phyloP scores from a whole-genome alignment of 768 basidiomycete genomes.

The Plicaturopsis crispa region DNA sequence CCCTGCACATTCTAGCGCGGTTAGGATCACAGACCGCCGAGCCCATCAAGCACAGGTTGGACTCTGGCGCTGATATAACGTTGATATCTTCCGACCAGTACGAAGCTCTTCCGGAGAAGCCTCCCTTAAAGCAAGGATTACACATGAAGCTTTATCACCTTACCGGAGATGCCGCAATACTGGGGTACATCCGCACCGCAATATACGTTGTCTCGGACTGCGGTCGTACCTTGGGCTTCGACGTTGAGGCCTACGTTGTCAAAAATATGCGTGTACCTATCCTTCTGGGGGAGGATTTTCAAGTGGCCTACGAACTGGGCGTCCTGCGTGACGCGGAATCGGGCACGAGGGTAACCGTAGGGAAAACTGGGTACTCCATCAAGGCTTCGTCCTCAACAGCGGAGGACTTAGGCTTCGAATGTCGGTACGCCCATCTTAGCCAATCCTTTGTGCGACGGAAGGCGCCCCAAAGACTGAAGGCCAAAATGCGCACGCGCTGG shows the following conservation, averaged over 20 bases:
- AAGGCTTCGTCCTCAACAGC: constrained; percentile 4
- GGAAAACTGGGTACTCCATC: neutral
- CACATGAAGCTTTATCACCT: constrained; percentile 8
- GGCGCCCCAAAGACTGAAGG: neutral
- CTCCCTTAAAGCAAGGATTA: constrained; percentile 3
- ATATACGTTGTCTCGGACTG: constrained; percentile 3
- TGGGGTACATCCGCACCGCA: constrained; percentile 12
- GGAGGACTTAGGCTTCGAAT: constrained; percentile 5
- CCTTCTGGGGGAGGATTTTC: constrained; percentile 22
- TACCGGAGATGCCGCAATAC: constrained; percentile 7
- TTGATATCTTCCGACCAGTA: constrained; percentile 9
- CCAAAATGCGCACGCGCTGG: neutral
- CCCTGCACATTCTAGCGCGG: no score
- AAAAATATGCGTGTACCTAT: constrained; percentile 19
- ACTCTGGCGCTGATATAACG: constrained; percentile 29
- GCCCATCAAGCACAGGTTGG: constrained; percentile 11
- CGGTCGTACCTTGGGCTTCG: constrained; percentile 7
- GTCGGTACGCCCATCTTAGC: neutral
- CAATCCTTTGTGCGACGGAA: neutral
- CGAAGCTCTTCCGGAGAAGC: neutral
- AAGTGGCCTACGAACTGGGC: constrained; percentile 13
- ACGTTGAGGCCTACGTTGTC: constrained; percentile 18
- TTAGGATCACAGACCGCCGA: neutral
- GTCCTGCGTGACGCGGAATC: constrained; percentile 7
- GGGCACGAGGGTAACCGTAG: constrained; percentile 1